Conservation (phyloP, 495 filamentous ascomycete genomes). For the Pyrenula massariospora region DNA sequence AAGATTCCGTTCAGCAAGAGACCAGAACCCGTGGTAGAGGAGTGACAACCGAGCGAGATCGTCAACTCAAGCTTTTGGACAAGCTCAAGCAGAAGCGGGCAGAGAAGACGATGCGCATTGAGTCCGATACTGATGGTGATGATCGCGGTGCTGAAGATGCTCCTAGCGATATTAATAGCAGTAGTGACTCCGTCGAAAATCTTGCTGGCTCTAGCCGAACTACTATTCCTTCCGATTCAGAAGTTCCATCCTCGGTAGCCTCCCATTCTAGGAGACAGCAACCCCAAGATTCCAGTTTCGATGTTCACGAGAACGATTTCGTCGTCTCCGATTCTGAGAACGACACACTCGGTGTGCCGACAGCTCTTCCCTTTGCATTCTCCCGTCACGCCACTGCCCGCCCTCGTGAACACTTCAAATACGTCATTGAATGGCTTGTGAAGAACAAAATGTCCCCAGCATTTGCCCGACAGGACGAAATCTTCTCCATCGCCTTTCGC, state of each 20-base stretch:
- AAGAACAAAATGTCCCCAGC: conserved; percentile 65
- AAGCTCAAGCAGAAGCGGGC: conserved; percentile 44
- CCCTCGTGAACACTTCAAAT: conserved; percentile 64
- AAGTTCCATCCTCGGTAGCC: conserved; percentile 1
- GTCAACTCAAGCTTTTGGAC: conserved; percentile 36
- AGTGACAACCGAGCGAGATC: conserved; percentile 28
- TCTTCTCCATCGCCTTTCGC: conserved; percentile 60
- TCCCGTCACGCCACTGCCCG: conserved; percentile 54
- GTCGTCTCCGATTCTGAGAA: conserved; percentile 45
- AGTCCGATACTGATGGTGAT: conserved; percentile 16
- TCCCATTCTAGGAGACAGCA: conserved; percentile 14
- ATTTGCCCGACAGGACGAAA: conserved; percentile 49
- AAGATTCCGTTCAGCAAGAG: conserved; percentile 19
- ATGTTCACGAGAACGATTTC: conserved; percentile 62
- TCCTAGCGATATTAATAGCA: not conserved
- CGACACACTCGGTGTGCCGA: conserved; percentile 50
- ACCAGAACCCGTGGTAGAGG: conserved; percentile 28
- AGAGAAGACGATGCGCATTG: conserved; percentile 33
- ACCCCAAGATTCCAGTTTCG: conserved; percentile 29
- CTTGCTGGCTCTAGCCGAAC: conserved; percentile 2
- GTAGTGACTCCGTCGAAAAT: conserved; percentile 13
- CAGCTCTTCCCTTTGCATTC: conserved; percentile 58
- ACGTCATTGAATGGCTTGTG: conserved; percentile 75
- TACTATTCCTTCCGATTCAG: conserved; percentile 4
- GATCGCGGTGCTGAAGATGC: conserved; percentile 2